Base-by-base conservation (phyloP, 225 moss, liverwort and hornwort genomes). In the Anthoceros angustus region DNA sequence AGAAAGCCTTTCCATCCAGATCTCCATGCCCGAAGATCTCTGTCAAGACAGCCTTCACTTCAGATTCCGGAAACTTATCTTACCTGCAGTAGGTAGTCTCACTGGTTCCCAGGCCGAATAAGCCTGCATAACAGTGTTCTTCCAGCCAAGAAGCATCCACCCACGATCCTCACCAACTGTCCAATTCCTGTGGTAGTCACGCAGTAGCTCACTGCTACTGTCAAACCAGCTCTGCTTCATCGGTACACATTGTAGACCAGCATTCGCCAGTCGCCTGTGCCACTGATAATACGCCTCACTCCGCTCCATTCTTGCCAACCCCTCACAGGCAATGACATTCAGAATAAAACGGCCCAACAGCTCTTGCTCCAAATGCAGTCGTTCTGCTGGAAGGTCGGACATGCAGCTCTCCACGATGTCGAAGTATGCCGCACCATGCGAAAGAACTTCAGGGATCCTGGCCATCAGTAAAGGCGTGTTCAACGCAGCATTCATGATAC, bases 381-480 rank as follows among this genome's bases (percentile, higher is more conserved):
- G 77, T 66, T 90, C 72, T 12, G 89, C 77, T 38, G 73, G 68
- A 42, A 69, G 77, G 0, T 74, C 71, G 32, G 90, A 83, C 73
- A 84, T 79, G 7, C 86, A 79, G 21, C 82, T 78, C 63, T 94
- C 87, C 68, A 87, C 72, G 49, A 80, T 75, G 63, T 94, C 93
- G 62, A 90, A 94, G 63, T 80, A 65, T 14, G 78, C 75, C 0
- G 76, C 78, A 69, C 77, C 87, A 48, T 94, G 69, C 65, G 77
- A 83, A 67, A 90, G 61, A 41, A 86, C 80, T 78, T 94, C 93
- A n/a, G 86, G 80, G 45, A 90, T 79, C 14, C 93, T 87, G 46
- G 86, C 78, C 84, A 90, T 81, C 48, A 94, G 90, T 71, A 94
- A 94, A 39, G 93, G 90, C 39, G 87, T 82, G 62, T 90, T 87